Conservation (phyloP, 768 basidiomycete species). For the Mycena belliarum region DNA sequence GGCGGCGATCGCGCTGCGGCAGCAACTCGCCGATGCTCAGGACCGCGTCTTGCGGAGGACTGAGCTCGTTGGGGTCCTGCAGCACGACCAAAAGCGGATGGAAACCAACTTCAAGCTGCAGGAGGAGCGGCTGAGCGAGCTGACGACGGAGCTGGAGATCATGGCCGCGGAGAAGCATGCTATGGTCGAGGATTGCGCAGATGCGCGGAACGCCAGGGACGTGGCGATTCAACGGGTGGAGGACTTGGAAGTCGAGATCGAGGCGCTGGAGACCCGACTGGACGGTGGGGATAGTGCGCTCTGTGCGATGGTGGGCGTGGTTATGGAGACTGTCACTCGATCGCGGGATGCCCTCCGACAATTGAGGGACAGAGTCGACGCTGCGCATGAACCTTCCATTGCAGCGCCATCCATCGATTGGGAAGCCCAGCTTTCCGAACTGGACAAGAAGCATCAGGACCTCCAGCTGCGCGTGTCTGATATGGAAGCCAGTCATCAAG, state of each 20-base stretch:
- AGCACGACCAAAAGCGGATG: conserved; percentile 75
- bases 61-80: conserved; percentile 76
- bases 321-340: conserved; percentile 37
- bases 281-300: conserved; percentile 37
- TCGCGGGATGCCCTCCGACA: conserved; percentile 28
- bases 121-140: conserved; percentile 72
- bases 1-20: conserved; percentile 53
- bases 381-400: not conserved
- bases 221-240: conserved; percentile 58
- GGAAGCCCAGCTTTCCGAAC: conserved; percentile 12
- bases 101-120: conserved; percentile 75
- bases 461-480: conserved; percentile 16
- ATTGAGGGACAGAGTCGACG: conserved; percentile 3
- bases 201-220: conserved; percentile 73
- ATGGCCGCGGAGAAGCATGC: conserved; percentile 68
- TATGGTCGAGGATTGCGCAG: conserved; percentile 84
- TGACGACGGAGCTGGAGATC: conserved; percentile 69
- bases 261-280: conserved; percentile 32
- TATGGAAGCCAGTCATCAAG: conserved; percentile 26
- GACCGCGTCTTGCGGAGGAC: conserved; percentile 62
- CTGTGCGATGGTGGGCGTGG: conserved; percentile 37
- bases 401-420: conserved; percentile 10
- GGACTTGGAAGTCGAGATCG: conserved; percentile 62
- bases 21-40: conserved; percentile 72
- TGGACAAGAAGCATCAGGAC: conserved; percentile 15